Evolutionary conservation across 2,329 filamentous ascomycete species (phyloP).

Genomic region (Blastomyces gilchristii): DNA sequence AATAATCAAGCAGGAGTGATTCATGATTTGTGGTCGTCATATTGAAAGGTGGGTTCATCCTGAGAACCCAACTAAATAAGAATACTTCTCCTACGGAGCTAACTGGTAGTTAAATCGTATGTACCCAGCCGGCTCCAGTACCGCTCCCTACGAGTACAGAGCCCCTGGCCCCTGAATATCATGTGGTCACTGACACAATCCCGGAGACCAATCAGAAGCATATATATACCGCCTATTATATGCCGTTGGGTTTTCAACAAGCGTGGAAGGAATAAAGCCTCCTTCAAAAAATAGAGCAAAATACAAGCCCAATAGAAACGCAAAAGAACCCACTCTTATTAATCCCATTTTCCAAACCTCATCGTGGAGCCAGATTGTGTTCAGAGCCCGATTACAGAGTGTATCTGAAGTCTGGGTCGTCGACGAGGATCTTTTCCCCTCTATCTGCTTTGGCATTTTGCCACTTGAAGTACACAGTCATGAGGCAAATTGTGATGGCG

Average conservation of each 20-base stretch:
- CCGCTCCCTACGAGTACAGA: neutral
- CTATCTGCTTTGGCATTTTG: conserved; percentile 10
- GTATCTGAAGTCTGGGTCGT: conserved; percentile 9
- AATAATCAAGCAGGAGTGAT: neutral
- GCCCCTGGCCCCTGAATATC: neutral
- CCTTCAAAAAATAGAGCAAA: neutral
- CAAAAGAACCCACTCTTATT: neutral
- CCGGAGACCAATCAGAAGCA: neutral
- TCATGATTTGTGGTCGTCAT: neutral
- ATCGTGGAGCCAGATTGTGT: neutral
- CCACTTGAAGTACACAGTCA: conserved; percentile 9
- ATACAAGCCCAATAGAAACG: neutral
- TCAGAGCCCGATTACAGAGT: conserved; percentile 3
- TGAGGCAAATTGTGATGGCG: conserved; percentile 1
- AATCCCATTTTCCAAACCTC: neutral
- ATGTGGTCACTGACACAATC: neutral
- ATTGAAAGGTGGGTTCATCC: neutral
- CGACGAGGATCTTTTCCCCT: conserved; percentile 9
- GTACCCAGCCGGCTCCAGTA: neutral
- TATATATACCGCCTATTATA: neutral
- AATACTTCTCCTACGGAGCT: neutral
- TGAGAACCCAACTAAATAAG: neutral
- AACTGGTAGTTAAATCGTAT: neutral
- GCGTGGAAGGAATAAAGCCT: neutral
- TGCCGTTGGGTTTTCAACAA: neutral